Base-by-base conservation (phyloP, 2,329 filamentous ascomycete genomes). In the Botrytis fabae region DNA sequence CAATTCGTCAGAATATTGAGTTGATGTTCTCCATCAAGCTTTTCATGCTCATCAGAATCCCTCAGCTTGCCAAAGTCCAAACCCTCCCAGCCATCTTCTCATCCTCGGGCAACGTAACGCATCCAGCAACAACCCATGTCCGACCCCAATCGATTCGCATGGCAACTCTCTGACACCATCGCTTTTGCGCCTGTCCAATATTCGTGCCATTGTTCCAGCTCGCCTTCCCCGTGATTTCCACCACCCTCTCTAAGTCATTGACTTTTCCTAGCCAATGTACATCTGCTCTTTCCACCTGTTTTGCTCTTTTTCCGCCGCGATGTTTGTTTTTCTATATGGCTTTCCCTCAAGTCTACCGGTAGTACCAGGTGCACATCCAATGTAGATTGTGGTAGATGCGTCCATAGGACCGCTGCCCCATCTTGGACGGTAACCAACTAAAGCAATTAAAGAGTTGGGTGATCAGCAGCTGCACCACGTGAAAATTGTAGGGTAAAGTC, bases 311-410 rank as follows among this genome's bases (percentile, higher is more conserved):
- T 68, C 46, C 2, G 35, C 48, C 18, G 64, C 35, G 8, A 68
- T 54, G 16, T 42, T 54, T n/a, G 64, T 54, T 68, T 28, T 25
- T 54, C 64, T 25, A n/a, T 42, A 68, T 54, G 64, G 4, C 42
- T 54, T 54, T 14, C 46, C 64, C 16, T 25, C 35, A 12, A 38
- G 14, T 40, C 46, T 54, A 28, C 64, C 25, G 0, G 46, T 9
- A n/a, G 35, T 54, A 38, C 46, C 46, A 28, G 25, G 46, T 28
- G 35, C 16, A 40, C 64, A 68, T 28, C 46, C 64, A 16, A 68
- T 68, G 9, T 68, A 68, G 20, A 68, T 57, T 8, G 64, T 68
- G 25, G 64, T 68, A 25, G 46, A 28, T n/a, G 64, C 25, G n/a
- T 57, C 64, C 35, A 54, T 40, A 0, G 25, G 9, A 28, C 64